A percentile compares a stretch with the other conserved stretches of the same genome.
phyloP scores from a whole-genome alignment of 352 stramenopile genomes.

The Phytophthora multivora region DNA sequence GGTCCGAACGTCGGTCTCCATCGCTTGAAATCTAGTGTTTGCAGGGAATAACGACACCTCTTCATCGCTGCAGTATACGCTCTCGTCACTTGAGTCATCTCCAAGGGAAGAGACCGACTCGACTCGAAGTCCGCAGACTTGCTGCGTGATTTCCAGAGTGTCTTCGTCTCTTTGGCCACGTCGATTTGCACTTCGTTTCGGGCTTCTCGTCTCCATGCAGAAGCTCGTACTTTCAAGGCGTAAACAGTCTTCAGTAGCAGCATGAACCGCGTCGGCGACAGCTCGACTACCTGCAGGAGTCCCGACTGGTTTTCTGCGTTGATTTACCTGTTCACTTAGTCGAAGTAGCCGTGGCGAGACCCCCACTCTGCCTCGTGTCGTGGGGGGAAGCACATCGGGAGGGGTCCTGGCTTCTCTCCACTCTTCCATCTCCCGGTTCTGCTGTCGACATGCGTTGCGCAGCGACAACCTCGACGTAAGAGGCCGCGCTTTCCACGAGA shows the following conservation, averaged over 20 bases:
- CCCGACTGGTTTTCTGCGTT: constrained; percentile 9
- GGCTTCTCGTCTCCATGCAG: constrained; percentile 8
- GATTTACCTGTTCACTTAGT: constrained; percentile 45
- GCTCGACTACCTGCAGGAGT: constrained; percentile 9
- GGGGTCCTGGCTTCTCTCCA: constrained; percentile 34
- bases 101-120: neutral
- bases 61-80: constrained; percentile 16
- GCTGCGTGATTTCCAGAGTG: constrained; percentile 4
- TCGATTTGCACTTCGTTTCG: neutral
- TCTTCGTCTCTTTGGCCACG: constrained; percentile 7
- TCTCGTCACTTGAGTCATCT: neutral
- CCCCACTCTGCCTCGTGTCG: constrained; percentile 23
- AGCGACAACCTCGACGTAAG: constrained; percentile 57
- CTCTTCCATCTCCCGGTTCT: constrained; percentile 36
- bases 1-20: constrained; percentile 21
- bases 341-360: constrained; percentile 50
- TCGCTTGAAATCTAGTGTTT: neutral
- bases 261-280: constrained; percentile 24
- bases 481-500: constrained; percentile 55
- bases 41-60: constrained; percentile 22
- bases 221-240: constrained; percentile 9
- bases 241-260: constrained; percentile 25
- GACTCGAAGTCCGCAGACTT: constrained; percentile 4
- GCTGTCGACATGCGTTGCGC: constrained; percentile 53
- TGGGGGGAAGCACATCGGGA: constrained; percentile 19